Evolutionary conservation across 805 yeast species (phyloP).

Genomic region (Metschnikowia peoriensis): DNA sequence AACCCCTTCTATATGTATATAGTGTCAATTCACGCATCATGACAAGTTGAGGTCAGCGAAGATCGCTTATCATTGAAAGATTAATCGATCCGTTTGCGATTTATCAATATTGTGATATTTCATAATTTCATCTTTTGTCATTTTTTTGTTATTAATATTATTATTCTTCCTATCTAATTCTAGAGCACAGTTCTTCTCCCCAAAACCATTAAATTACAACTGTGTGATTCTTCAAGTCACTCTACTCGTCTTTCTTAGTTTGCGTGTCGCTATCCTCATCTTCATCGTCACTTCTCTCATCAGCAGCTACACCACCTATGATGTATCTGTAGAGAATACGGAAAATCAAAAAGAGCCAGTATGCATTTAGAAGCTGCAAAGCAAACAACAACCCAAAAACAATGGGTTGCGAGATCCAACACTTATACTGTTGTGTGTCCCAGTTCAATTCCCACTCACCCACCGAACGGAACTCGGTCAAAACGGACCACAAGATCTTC

Average conservation of each 20-base stretch:
- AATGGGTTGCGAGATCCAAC: conserved; percentile 92
- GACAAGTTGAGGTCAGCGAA: neutral
- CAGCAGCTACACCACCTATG: conserved; percentile 59
- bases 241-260: conserved; percentile 6
- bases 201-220: neutral
- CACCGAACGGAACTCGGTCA: conserved; percentile 81
- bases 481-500: conserved; percentile 75
- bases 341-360: conserved; percentile 82
- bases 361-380: conserved; percentile 79
- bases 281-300: conserved; percentile 88
- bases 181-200: neutral
- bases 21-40: conserved; percentile 3
- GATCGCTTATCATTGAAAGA: neutral
- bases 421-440: conserved; percentile 91
- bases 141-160: too few species aligned
- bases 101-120: too few species aligned
- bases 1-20: conserved; percentile 4
- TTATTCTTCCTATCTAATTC: neutral
- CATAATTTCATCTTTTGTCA: too few species aligned
- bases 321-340: conserved; percentile 72
- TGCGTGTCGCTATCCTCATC: conserved; percentile 40
- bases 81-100: too few species aligned
- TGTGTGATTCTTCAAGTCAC: neutral
- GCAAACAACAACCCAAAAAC: conserved; percentile 76
- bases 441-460: conserved; percentile 82